These are phyloP conservation scores for Geum urbanum DNA, from an alignment of 306 rosid genomes.

Conservation along the genomic window DNA sequence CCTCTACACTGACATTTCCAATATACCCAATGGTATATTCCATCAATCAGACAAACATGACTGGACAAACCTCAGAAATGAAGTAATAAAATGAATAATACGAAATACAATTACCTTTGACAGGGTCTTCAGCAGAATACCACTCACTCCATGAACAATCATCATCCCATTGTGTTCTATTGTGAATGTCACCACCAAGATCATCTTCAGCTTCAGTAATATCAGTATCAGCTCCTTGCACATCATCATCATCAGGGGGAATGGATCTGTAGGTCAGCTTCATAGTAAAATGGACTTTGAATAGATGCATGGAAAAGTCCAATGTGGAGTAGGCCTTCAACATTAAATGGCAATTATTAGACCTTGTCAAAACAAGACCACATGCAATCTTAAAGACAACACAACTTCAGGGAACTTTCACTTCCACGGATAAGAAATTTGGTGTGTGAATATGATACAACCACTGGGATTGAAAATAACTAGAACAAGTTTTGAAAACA, in stretches of 20 bases:
- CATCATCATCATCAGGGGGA: conserved; percentile 59
- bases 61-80: conserved; percentile 12
- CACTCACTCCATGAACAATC: conserved; percentile 96
- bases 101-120: conserved; percentile 54
- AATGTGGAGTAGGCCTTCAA: conserved; percentile 82
- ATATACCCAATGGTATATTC: neutral
- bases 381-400: conserved; percentile 21
- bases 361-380: conserved; percentile 18
- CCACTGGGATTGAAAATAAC: conserved; percentile 3
- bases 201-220: conserved; percentile 40
- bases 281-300: conserved; percentile 81
- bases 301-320: conserved; percentile 70
- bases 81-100: conserved; percentile 1
- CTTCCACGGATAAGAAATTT: conserved; percentile 6
- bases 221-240: conserved; percentile 48
- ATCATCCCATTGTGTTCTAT: conserved; percentile 84
- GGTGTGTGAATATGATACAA: neutral
- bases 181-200: conserved; percentile 41
- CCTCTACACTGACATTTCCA: neutral
- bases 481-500: conserved; percentile 4
- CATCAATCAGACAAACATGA: neutral
- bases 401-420: conserved; percentile 21
- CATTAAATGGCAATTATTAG: conserved; percentile 37
- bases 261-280: conserved; percentile 84
- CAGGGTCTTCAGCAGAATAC: conserved; percentile 96